These are phyloP conservation scores for Eimeria praecox DNA, from an alignment of 169 alveolate species.

Conservation along the genomic window DNA sequence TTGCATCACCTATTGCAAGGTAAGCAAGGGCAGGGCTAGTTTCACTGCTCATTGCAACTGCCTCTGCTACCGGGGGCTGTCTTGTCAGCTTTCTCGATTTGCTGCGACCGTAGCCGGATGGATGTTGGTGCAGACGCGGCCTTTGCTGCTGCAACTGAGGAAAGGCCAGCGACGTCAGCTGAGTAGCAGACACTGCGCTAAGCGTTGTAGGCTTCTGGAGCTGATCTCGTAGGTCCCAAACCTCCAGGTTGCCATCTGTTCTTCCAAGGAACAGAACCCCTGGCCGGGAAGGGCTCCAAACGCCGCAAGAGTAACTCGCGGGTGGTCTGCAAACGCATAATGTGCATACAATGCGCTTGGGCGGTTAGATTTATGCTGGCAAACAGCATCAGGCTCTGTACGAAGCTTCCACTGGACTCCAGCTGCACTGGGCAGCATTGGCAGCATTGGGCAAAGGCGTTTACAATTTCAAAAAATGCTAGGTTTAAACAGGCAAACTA, in stretches of 20 bases:
- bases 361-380: neutral
- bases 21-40: conserved; percentile 12
- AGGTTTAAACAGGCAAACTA: neutral
- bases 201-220: conserved; percentile 26
- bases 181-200: conserved; percentile 30
- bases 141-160: conserved; percentile 44
- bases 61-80: neutral
- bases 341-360: neutral
- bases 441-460: neutral
- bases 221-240: conserved; percentile 79
- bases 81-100: conserved; percentile 37
- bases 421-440: no score
- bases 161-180: conserved; percentile 42
- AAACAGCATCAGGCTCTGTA: neutral
- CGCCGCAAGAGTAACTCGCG: conserved; percentile 62
- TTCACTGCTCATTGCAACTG: neutral
- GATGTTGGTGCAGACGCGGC: conserved; percentile 15
- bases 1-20: conserved; percentile 56
- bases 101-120: neutral
- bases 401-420: neutral
- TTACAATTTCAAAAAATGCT: neutral
- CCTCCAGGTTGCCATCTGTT: conserved; percentile 69
- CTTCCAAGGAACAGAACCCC: conserved; percentile 80
- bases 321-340: conserved; percentile 32
- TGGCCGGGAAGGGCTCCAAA: conserved; percentile 80